Conservation (phyloP, 495 filamentous ascomycete species). For the Aspergillus hancockii region DNA sequence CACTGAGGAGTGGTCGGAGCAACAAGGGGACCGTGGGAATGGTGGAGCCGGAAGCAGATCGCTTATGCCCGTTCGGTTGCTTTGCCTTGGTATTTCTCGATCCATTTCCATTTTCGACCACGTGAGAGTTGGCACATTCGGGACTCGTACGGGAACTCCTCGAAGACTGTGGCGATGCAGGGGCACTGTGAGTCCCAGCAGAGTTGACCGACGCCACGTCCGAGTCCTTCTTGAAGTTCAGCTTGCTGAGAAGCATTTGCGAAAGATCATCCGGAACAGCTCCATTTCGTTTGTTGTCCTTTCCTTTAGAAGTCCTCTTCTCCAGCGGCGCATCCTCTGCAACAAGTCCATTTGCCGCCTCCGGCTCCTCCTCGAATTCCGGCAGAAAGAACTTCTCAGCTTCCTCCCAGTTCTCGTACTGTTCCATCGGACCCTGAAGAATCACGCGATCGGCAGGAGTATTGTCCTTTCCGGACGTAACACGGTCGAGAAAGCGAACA, state of each 20-base stretch:
- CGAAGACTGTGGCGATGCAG: slow-evolving; percentile 49
- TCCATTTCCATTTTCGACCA: slow-evolving; percentile 29
- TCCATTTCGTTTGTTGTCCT: slow-evolving; percentile 19
- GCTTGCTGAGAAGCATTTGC: slow-evolving; percentile 52
- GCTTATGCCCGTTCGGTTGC: slow-evolving; percentile 33
- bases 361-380: slow-evolving; percentile 51
- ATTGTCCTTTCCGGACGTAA: slow-evolving; percentile 56
- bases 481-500: slow-evolving; percentile 64
- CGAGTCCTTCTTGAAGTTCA: slow-evolving; percentile 52
- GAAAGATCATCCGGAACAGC: slow-evolving; percentile 40
- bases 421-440: slow-evolving; percentile 60
- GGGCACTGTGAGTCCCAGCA: slow-evolving; percentile 45
- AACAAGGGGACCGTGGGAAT: slow-evolving; percentile 42
- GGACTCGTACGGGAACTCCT: slow-evolving; percentile 53
- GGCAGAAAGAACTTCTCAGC: slow-evolving; percentile 61
- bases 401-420: slow-evolving; percentile 60
- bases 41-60: slow-evolving; percentile 36
- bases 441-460: slow-evolving; percentile 48
- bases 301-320: slow-evolving; percentile 16
- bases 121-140: slow-evolving; percentile 38
- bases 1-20: slow-evolving; percentile 61
- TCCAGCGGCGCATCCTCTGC: slow-evolving; percentile 21
- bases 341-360: slow-evolving; percentile 24
- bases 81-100: slow-evolving; percentile 27
- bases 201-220: slow-evolving; percentile 53